Evolutionary conservation across 2,329 filamentous ascomycete genomes (phyloP), one percentile per base, ranked within the genome.

Genomic region (Cladophialophora exuberans): DNA sequence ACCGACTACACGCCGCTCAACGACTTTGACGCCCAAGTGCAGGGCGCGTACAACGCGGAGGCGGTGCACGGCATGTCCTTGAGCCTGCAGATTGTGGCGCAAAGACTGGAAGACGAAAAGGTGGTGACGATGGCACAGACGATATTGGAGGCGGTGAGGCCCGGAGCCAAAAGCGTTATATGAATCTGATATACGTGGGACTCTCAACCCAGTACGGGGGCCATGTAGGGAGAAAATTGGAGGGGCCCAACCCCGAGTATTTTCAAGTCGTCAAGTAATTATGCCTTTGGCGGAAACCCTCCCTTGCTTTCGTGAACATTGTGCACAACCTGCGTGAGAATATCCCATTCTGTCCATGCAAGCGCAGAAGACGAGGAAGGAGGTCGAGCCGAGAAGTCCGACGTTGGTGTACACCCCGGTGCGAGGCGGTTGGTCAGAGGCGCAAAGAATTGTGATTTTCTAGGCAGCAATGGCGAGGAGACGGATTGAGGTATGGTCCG

Each of bases 381-480:
- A 15, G 18, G 10, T 11, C 67, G 36, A 17, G 35, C 20, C 30
- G 47, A 69, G 6, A 69, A 23, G 56, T 44, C 15, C 56, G 68
- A 13, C 64, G 45, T 67, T 41, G 68, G 67, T 39, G 10, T 35
- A 20, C 67, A 66, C 48, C 72, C 66, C 59, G 73, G 56, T 67
- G 73, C 57, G 67, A 75, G 72, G 33, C 68, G 71, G 48, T 60
- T 76, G 43, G 69, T 75, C 49, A 70, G 71, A 53, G 76, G 73
- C n/a, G 70, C 73, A 43, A 70, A 73, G 62, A 70, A 70, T 45
- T 71, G 78, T 36, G 74, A 75, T 7, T 91, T 91, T 65, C 71
- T 91, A 60, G 86, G 82, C 10, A 82, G 84, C 60, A 86, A 89
- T 36, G 85, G 83, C 56, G 87, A 90, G 59, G 85, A 88, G 62